Conservation (phyloP, 2,329 filamentous ascomycete genomes). For the Penicillium sp. region DNA sequence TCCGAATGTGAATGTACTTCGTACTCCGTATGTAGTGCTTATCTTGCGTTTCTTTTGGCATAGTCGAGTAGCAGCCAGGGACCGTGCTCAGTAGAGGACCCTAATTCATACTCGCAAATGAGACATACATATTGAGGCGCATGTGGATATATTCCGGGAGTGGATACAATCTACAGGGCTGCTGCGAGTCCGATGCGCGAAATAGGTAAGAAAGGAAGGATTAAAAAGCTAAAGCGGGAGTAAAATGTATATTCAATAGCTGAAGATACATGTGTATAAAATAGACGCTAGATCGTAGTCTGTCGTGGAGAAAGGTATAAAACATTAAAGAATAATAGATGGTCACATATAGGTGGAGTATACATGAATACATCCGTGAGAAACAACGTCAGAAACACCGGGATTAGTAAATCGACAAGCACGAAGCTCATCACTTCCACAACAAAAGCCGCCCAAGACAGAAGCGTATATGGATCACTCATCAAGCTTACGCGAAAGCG, state of each 20-base stretch:
- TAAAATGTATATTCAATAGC: slow-evolving; percentile 8
- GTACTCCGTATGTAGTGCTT: no score
- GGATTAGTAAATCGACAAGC: slow-evolving; percentile 5
- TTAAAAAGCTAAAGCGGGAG: background rate
- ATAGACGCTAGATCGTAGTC: slow-evolving; percentile 23
- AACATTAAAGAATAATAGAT: slow-evolving; percentile 24
- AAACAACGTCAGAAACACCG: slow-evolving; percentile 14
- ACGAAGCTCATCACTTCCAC: background rate
- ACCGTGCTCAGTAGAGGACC: no score
- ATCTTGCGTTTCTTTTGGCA: no score
- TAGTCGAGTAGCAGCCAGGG: background rate
- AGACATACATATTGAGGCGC: background rate
- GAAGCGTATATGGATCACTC: background rate
- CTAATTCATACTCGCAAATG: background rate
- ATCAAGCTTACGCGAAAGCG: slow-evolving; percentile 24
- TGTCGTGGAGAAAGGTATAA: slow-evolving; percentile 28
- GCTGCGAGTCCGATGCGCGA: no score
- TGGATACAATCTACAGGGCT: background rate
- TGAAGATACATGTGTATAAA: slow-evolving; percentile 16
- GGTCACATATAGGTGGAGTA: slow-evolving; percentile 16
- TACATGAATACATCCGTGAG: slow-evolving; percentile 19
- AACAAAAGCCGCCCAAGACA: background rate
- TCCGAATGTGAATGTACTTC: no score
- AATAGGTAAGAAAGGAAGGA: background rate
- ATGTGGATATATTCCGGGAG: background rate